Percentiles rank a stretch among this genome's conserved stretches.
These are phyloP conservation scores for Ammopiptanthus mongolicus DNA, from an alignment of 306 rosid species.

Conservation along the genomic window DNA sequence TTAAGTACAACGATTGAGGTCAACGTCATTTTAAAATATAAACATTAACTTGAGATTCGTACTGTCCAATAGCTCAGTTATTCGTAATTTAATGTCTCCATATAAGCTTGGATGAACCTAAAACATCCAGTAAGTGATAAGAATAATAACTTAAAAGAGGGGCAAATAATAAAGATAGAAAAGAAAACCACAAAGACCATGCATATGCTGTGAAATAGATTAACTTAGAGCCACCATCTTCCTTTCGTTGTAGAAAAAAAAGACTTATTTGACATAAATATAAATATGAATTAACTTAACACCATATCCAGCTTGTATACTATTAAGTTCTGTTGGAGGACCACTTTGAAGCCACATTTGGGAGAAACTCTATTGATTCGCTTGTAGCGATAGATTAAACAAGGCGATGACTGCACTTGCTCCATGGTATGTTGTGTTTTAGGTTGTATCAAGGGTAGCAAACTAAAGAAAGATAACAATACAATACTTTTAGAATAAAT, in stretches of 20 bases:
- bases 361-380: neutral
- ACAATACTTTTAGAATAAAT: neutral
- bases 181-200: too few species aligned
- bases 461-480: neutral
- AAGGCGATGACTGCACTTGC: neutral
- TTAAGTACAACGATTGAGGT: neutral
- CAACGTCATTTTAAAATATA: neutral
- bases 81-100: neutral
- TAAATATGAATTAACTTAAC: neutral
- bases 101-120: neutral
- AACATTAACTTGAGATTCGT: neutral
- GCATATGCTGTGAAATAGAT: too few species aligned
- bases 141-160: neutral
- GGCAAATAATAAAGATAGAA: too few species aligned
- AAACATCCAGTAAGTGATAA: neutral
- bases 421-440: neutral
- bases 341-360: neutral
- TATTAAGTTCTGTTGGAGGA: neutral
- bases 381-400: neutral
- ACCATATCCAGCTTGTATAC: neutral
- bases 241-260: neutral
- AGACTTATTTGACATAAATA: too few species aligned
- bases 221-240: too few species aligned
- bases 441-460: neutral
- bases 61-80: constrained; percentile 3